Evolutionary conservation across 176 grass and related monocot genomes (phyloP).

Genomic region (Musa acuminata): DNA sequence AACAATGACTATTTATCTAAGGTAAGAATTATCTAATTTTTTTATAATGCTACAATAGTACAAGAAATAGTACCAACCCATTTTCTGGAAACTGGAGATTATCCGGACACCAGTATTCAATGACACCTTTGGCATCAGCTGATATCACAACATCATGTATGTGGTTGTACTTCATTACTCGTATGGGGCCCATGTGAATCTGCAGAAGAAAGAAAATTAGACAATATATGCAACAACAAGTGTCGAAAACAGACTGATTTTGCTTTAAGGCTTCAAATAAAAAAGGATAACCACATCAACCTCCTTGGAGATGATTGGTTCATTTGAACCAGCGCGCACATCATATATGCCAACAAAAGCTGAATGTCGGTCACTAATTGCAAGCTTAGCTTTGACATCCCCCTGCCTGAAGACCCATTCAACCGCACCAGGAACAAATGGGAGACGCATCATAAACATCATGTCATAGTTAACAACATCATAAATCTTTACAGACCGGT

Average conservation of each 20-base stretch:
- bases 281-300: conserved; percentile 23
- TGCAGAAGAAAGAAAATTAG: conserved; percentile 29
- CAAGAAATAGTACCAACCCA: conserved; percentile 31
- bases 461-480: conserved; percentile 99
- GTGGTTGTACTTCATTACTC: conserved; percentile 88
- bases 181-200: conserved; percentile 78
- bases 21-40: too few species aligned
- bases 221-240: not conserved
- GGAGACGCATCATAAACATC: conserved; percentile 97
- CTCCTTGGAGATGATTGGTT: conserved; percentile 89
- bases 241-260: not conserved
- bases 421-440: conserved; percentile 64
- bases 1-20: not conserved
- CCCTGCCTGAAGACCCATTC: conserved; percentile 89
- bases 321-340: conserved; percentile 73
- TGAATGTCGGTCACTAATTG: conserved; percentile 65
- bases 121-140: conserved; percentile 63
- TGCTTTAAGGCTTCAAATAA: not conserved
- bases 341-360: conserved; percentile 76
- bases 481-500: conserved; percentile 79
- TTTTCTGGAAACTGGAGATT: conserved; percentile 73
- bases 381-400: conserved; percentile 85
- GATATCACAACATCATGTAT: conserved; percentile 62
- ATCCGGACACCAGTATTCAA: conserved; percentile 88
- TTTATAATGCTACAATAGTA: not conserved